A percentile compares a stretch with the other conserved stretches of the same genome.
Evolutionary conservation across 2,329 filamentous ascomycete species (phyloP).

Genomic region (Chalara sp.): DNA sequence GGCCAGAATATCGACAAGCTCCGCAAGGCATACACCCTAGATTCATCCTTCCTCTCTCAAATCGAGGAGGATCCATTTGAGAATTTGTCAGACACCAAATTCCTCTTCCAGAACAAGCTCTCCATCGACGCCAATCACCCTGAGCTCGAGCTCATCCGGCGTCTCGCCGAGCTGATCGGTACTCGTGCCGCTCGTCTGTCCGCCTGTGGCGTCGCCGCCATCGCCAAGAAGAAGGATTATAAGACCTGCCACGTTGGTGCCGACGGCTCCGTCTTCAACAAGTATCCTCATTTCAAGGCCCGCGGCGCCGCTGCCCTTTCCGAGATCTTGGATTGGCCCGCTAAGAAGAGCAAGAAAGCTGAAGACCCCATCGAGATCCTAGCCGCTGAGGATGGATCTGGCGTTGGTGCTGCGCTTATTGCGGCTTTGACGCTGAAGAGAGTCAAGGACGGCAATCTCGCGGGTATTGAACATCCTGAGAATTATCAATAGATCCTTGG

Average conservation of each 20-base stretch:
- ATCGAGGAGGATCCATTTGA: slow-evolving; percentile 96
- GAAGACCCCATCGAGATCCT: slow-evolving; percentile 84
- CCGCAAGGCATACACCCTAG: slow-evolving; percentile 80
- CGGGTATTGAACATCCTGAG: slow-evolving; percentile 58
- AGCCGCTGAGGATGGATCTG: slow-evolving; percentile 89
- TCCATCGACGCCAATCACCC: slow-evolving; percentile 62
- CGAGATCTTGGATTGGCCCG: slow-evolving; percentile 93
- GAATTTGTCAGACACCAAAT: slow-evolving; percentile 83
- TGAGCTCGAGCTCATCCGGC: slow-evolving; percentile 84
- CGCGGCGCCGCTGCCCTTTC: slow-evolving; percentile 82
- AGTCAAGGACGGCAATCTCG: slow-evolving; percentile 54
- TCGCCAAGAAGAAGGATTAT: slow-evolving; percentile 93
- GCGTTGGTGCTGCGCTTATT: slow-evolving; percentile 95
- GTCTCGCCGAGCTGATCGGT: slow-evolving; percentile 87
- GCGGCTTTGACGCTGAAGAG: slow-evolving; percentile 65
- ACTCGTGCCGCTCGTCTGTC: slow-evolving; percentile 90
- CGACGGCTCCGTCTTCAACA: slow-evolving; percentile 97
- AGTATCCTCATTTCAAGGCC: slow-evolving; percentile 96
- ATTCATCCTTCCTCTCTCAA: slow-evolving; percentile 86
- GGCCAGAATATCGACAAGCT: slow-evolving; percentile 75
- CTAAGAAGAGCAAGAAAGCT: slow-evolving; percentile 59
- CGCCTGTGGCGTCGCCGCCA: slow-evolving; percentile 89
- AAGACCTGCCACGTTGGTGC: slow-evolving; percentile 87
- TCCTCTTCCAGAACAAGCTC: slow-evolving; percentile 74
- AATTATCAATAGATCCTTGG: slow-evolving; percentile 42